Percentiles rank a stretch among this genome's conserved stretches.
Evolutionary conservation across 371 early-diverging fungal species (phyloP).

Genomic region (Mucor velutinosus): DNA sequence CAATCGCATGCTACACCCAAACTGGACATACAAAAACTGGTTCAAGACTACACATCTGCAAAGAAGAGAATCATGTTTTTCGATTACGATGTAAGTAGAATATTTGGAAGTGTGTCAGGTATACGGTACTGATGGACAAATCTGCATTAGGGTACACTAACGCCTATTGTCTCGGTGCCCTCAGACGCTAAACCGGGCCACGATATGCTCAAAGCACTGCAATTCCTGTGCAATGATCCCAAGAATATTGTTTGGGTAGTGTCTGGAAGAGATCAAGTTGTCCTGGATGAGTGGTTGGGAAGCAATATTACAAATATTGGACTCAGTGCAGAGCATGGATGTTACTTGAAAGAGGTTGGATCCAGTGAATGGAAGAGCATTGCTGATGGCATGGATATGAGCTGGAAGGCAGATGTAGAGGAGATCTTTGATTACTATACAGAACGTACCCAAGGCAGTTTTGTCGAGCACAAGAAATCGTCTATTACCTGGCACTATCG

Average conservation of each 20-base stretch:
- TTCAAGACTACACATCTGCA: conserved; percentile 48
- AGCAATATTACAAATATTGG: conserved; percentile 65
- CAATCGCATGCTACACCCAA: conserved; percentile 68
- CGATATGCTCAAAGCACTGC: conserved; percentile 66
- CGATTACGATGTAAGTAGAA: conserved; percentile 69
- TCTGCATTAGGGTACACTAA: conserved; percentile 66
- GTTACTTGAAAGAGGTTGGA: conserved; percentile 86
- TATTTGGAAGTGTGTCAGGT: neutral
- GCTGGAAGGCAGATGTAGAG: conserved; percentile 89
- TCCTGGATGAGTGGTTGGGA: conserved; percentile 90
- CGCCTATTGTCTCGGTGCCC: conserved; percentile 77
- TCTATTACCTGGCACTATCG: conserved; percentile 93
- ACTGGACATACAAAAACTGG: conserved; percentile 50
- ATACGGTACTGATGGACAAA: neutral
- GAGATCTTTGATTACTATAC: conserved; percentile 90
- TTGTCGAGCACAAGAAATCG: conserved; percentile 83
- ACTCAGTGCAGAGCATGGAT: conserved; percentile 93
- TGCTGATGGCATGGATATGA: conserved; percentile 80
- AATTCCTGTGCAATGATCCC: conserved; percentile 69
- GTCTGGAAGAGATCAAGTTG: conserved; percentile 87
- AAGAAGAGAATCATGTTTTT: conserved; percentile 77
- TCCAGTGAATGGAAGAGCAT: conserved; percentile 76
- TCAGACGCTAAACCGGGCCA: conserved; percentile 71
- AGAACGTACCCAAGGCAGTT: conserved; percentile 87
- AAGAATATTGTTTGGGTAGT: conserved; percentile 89